phyloP scores from a whole-genome alignment of 352 stramenopile genomes.

The Phytophthora podocarpi region DNA sequence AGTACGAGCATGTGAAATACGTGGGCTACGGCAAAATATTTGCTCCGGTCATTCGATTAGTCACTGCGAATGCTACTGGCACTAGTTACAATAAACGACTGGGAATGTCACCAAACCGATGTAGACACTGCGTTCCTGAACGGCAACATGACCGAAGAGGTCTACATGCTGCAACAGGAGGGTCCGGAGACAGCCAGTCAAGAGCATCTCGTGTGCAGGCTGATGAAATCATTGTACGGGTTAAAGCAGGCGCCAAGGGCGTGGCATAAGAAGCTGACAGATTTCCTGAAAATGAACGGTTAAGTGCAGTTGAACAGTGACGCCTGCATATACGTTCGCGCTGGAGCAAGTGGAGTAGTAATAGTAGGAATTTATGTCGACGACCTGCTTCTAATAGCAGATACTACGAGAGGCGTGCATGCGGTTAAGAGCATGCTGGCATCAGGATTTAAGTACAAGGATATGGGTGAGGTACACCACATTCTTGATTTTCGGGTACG shows the following conservation, averaged over 20 bases:
- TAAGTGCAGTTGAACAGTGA: conserved; percentile 23
- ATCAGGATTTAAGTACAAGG: conserved; percentile 13
- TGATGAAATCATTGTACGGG: conserved; percentile 4
- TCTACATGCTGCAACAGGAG: conserved; percentile 17
- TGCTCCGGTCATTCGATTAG: conserved; percentile 8
- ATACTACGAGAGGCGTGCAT: neutral
- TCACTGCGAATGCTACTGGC: conserved; percentile 16
- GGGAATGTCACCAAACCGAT: conserved; percentile 23
- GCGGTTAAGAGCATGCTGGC: conserved; percentile 1
- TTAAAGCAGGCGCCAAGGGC: conserved; percentile 17
- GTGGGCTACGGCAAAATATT: conserved; percentile 20
- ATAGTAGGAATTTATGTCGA: conserved; percentile 20
- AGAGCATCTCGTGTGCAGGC: conserved; percentile 1
- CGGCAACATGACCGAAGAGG: conserved; percentile 15
- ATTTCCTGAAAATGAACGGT: conserved; percentile 10
- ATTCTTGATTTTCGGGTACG: neutral
- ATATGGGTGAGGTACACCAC: conserved; percentile 15
- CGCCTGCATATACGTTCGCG: conserved; percentile 15
- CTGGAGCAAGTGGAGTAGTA: neutral
- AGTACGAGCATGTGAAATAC: conserved; percentile 12
- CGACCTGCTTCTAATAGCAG: conserved; percentile 10
- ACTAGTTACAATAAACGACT: conserved; percentile 13
- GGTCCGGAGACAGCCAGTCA: neutral
- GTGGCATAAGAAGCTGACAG: conserved; percentile 18
- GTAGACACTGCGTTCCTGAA: conserved; percentile 20